Percentiles rank a stretch among this genome's conserved stretches.
Conservation (phyloP, 495 filamentous ascomycete species). For the Penicillium chermesinum region DNA sequence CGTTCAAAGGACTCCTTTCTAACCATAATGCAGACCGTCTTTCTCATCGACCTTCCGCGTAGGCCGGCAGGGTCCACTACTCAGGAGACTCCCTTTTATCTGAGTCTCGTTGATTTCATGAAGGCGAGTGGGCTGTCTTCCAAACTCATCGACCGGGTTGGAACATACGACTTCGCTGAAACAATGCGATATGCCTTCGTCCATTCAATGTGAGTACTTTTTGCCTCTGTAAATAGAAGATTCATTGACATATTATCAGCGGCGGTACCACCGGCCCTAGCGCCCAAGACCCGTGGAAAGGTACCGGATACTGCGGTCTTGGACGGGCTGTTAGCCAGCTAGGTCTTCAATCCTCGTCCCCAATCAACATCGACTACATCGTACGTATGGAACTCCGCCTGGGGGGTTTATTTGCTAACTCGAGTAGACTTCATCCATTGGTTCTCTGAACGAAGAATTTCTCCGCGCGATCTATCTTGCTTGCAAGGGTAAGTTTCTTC, state of each 20-base stretch:
- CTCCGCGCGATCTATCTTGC: constrained; percentile 69
- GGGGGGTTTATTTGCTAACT: constrained; percentile 2
- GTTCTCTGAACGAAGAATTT: constrained; percentile 63
- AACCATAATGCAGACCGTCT: constrained; percentile 51
- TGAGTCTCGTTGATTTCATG: constrained; percentile 68
- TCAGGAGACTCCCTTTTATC: constrained; percentile 56
- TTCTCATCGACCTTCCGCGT: constrained; percentile 78
- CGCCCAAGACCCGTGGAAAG: constrained; percentile 46
- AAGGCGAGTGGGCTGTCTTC: constrained; percentile 60
- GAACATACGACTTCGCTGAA: constrained; percentile 68
- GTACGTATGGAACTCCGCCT: constrained; percentile 24
- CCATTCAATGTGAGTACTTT: constrained; percentile 57
- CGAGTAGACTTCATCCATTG: constrained; percentile 68
- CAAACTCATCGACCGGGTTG: constrained; percentile 53
- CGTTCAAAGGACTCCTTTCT: background rate
- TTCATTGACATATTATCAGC: constrained; percentile 21
- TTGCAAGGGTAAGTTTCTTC: constrained; percentile 53
- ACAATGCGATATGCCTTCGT: constrained; percentile 71
- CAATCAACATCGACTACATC: constrained; percentile 57
- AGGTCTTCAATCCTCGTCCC: constrained; percentile 41
- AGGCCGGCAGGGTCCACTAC: constrained; percentile 22
- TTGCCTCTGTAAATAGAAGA: background rate
- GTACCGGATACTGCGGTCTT: constrained; percentile 68
- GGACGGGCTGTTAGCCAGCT: constrained; percentile 55
- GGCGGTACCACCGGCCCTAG: constrained; percentile 55